Percentiles rank a stretch among this genome's conserved stretches.
Evolutionary conservation across 805 yeast genomes (phyloP).

Genomic region (Nakazawaea wyomingensis): DNA sequence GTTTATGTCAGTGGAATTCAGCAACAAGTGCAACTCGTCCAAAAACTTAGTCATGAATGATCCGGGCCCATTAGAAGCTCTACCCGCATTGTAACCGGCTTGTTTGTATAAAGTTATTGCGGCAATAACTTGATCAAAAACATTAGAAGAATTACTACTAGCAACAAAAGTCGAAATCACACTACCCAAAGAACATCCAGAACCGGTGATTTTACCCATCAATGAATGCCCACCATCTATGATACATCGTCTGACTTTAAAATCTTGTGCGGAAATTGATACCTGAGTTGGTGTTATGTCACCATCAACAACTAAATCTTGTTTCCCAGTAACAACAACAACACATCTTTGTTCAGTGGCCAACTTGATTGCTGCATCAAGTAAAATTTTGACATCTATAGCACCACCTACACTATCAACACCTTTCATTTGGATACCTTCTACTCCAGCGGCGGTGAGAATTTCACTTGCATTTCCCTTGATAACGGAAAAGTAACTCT

Average conservation of each 20-base stretch:
- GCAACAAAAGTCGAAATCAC: slow-evolving; percentile 56
- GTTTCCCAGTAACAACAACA: slow-evolving; percentile 68
- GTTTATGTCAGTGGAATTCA: neutral
- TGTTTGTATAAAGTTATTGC: slow-evolving; percentile 57
- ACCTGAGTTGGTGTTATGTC: slow-evolving; percentile 16
- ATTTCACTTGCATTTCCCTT: slow-evolving; percentile 90
- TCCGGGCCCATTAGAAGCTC: slow-evolving; percentile 44
- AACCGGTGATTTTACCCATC: slow-evolving; percentile 70
- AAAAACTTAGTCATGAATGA: slow-evolving; percentile 42
- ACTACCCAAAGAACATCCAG: slow-evolving; percentile 82
- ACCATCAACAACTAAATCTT: slow-evolving; percentile 49
- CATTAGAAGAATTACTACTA: too few species aligned
- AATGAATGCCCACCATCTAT: slow-evolving; percentile 54
- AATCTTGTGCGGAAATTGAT: slow-evolving; percentile 13
- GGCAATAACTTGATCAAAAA: slow-evolving; percentile 42
- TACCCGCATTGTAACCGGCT: slow-evolving; percentile 55
- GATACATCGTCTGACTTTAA: slow-evolving; percentile 24
- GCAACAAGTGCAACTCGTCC: slow-evolving; percentile 30
- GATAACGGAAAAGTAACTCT: slow-evolving; percentile 59
- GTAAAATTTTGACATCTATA: slow-evolving; percentile 21
- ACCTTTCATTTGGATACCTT: slow-evolving; percentile 54
- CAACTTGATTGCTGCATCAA: slow-evolving; percentile 40
- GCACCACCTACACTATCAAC: slow-evolving; percentile 45
- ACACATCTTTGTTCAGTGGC: slow-evolving; percentile 48
- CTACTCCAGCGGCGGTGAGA: slow-evolving; percentile 49